A percentile compares a stretch with the other conserved stretches of the same genome.
Conservation (phyloP, 306 rosid species). For the Phaseolus lunatus region DNA sequence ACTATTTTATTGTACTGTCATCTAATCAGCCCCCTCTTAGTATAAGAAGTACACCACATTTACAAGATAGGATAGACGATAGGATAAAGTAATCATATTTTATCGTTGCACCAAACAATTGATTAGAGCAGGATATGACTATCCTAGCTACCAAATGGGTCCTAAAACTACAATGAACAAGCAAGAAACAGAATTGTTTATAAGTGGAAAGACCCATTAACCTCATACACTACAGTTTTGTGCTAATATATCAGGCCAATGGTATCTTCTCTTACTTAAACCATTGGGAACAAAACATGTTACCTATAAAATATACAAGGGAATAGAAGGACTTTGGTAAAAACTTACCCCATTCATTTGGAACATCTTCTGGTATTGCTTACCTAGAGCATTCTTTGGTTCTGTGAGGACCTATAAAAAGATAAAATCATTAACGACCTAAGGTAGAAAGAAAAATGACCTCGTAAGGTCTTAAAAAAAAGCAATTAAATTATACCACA, state of each 20-base stretch:
- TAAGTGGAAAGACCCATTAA: neutral
- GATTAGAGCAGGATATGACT: too few species aligned
- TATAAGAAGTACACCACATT: too few species aligned
- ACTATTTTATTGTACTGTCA: too few species aligned
- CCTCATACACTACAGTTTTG: neutral
- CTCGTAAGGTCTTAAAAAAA: neutral
- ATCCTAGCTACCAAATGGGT: neutral
- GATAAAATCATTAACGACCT: slow-evolving; percentile 28
- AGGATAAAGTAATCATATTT: too few species aligned
- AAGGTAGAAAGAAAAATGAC: slow-evolving; percentile 29
- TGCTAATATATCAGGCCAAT: neutral
- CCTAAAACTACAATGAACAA: slow-evolving; percentile 36
- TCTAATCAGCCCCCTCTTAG: too few species aligned
- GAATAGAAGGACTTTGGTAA: slow-evolving; percentile 5
- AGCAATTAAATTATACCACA: slow-evolving; percentile 5
- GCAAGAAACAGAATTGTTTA: slow-evolving; percentile 17
- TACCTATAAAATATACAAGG: neutral
- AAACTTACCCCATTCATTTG: slow-evolving; percentile 89
- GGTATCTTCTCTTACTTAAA: slow-evolving; percentile 13
- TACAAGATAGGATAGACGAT: too few species aligned
- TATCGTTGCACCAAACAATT: too few species aligned
- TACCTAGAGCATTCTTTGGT: slow-evolving; percentile 96
- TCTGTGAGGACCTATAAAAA: slow-evolving; percentile 81
- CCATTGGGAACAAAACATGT: slow-evolving; percentile 11
- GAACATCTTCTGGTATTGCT: slow-evolving; percentile 94